phyloP scores from a whole-genome alignment of 148 eudicot species.

The Silene latifolia region DNA sequence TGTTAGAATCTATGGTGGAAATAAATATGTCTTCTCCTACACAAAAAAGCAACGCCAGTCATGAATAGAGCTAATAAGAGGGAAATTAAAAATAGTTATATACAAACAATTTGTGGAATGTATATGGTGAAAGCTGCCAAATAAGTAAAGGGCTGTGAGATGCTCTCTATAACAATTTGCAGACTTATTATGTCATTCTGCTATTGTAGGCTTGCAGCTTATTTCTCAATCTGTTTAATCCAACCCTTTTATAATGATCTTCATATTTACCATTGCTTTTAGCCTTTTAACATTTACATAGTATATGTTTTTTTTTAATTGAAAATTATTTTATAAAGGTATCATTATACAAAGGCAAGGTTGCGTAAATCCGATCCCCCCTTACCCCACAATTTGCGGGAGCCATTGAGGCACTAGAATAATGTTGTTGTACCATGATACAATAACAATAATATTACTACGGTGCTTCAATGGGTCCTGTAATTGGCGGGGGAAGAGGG shows the following conservation, averaged over 20 bases:
- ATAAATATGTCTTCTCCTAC: conserved; percentile 19
- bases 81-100: background rate
- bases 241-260: background rate
- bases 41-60: background rate
- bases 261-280: background rate
- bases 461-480: no score
- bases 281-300: no score
- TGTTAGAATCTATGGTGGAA: conserved; percentile 24
- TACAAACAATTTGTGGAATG: background rate
- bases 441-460: no score
- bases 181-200: conserved; percentile 23
- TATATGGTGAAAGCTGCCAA: conserved; percentile 3
- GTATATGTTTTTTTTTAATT: no score
- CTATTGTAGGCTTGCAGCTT: conserved; percentile 17
- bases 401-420: no score
- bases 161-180: conserved; percentile 18
- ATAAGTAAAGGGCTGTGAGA: conserved; percentile 9
- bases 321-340: no score
- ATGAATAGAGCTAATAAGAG: background rate
- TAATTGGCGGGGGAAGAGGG: no score
- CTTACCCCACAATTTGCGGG: no score
- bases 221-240: conserved; percentile 12
- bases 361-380: no score
- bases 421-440: no score
- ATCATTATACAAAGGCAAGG: no score